Evolutionary conservation across 2,329 filamentous ascomycete species (phyloP).

Genomic region (Alternaria metachromatica): DNA sequence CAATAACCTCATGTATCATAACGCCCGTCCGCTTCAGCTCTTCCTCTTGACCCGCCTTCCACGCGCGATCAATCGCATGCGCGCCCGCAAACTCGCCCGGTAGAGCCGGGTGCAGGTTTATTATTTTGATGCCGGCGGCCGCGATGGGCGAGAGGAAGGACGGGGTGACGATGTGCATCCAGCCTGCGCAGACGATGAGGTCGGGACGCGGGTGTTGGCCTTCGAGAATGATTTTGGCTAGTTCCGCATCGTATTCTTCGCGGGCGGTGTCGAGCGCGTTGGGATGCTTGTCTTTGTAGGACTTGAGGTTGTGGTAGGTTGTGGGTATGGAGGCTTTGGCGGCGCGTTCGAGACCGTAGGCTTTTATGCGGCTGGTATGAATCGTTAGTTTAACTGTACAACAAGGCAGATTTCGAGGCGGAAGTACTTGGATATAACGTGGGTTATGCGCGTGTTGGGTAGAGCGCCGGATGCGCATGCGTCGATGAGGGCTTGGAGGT

Average conservation of each 20-base stretch:
- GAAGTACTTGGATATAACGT: constrained; percentile 64
- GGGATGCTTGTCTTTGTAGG: constrained; percentile 72
- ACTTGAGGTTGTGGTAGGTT: constrained; percentile 81
- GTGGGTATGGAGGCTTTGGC: constrained; percentile 69
- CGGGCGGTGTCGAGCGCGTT: constrained; percentile 62
- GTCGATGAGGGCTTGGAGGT: constrained; percentile 79
- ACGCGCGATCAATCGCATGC: constrained; percentile 78
- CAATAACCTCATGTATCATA: constrained; percentile 84
- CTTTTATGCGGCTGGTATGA: constrained; percentile 56
- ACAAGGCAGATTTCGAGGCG: background rate
- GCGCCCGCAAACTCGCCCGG: constrained; percentile 79
- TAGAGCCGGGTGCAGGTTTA: constrained; percentile 82
- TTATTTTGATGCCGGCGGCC: constrained; percentile 68
- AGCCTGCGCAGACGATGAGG: constrained; percentile 79
- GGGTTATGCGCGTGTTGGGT: constrained; percentile 62
- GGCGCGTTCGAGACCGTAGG: constrained; percentile 69
- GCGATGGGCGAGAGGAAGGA: constrained; percentile 74
- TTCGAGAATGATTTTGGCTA: constrained; percentile 71
- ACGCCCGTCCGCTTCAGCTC: constrained; percentile 75
- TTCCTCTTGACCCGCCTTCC: constrained; percentile 72
- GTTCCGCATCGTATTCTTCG: constrained; percentile 74
- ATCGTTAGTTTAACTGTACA: background rate
- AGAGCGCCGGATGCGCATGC: constrained; percentile 58
- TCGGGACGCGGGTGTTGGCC: constrained; percentile 64
- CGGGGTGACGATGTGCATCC: constrained; percentile 82